These are phyloP conservation scores for Pittosporum tobira DNA, from an alignment of 129 eudicot species.

Conservation along the genomic window DNA sequence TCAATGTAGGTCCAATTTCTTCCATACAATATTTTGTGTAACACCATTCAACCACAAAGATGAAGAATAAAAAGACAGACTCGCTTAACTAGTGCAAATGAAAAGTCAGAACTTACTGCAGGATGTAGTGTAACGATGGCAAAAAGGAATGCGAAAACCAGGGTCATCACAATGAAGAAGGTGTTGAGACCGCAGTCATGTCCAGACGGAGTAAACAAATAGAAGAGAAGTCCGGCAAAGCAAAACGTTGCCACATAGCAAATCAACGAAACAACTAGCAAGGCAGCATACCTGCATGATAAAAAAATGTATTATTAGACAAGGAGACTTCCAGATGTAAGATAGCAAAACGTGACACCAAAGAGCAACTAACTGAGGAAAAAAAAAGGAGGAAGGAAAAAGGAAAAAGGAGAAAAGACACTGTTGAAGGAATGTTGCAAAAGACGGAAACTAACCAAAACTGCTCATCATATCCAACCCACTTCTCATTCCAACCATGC, in stretches of 20 bases:
- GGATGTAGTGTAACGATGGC: constrained; percentile 82
- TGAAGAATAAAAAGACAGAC: not conserved
- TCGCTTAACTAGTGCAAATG: constrained; percentile 33
- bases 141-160: constrained; percentile 67
- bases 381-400: too few relatives aligned
- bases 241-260: constrained; percentile 69
- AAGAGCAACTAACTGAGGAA: not conserved
- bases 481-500: constrained; percentile 96
- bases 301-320: not conserved
- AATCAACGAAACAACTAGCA: constrained; percentile 81
- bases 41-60: not conserved
- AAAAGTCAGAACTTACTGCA: constrained; percentile 46
- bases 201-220: constrained; percentile 79
- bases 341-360: not conserved
- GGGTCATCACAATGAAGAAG: constrained; percentile 77
- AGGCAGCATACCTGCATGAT: constrained; percentile 68
- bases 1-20: too few relatives aligned
- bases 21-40: not conserved
- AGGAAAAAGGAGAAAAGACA: too few relatives aligned
- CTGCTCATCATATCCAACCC: constrained; percentile 95
- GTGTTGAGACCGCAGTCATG: constrained; percentile 89
- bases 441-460: constrained; percentile 79
- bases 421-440: not conserved
- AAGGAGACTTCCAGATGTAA: not conserved
- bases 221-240: constrained; percentile 73